Conservation (phyloP, 768 basidiomycete genomes). For the Lentinus tigrinus region DNA sequence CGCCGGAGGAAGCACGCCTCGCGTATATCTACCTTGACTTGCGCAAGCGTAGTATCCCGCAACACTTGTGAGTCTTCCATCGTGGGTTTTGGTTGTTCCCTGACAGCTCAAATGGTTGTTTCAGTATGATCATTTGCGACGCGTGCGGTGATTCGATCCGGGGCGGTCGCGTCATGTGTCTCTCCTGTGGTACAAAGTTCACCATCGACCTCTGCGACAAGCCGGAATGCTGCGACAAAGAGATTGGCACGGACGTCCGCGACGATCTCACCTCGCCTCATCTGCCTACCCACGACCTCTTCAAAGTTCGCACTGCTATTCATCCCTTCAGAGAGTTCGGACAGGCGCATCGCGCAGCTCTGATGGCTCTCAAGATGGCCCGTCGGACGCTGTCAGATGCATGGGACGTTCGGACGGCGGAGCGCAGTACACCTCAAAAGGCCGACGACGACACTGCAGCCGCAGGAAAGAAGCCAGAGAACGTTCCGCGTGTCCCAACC, state of each 20-base stretch:
- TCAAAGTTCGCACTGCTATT: background rate
- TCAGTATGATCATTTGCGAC: too few relatives aligned
- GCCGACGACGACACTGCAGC: too few relatives aligned
- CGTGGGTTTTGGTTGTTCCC: too few relatives aligned
- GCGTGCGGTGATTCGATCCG: too few relatives aligned
- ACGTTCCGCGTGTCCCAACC: background rate
- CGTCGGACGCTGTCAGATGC: too few relatives aligned
- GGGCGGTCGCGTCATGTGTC: background rate
- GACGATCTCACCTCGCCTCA: background rate
- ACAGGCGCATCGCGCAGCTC: background rate
- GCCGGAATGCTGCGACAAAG: background rate
- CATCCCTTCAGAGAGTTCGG: background rate
- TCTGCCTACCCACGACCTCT: background rate
- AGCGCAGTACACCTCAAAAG: too few relatives aligned
- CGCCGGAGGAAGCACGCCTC: background rate
- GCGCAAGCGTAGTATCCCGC: background rate
- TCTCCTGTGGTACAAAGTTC: background rate
- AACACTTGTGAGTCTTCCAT: background rate
- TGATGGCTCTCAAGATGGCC: background rate
- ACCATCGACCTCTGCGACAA: background rate
- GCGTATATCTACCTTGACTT: background rate
- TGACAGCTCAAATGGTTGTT: too few relatives aligned
- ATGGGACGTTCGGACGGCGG: background rate
- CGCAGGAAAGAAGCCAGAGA: background rate
- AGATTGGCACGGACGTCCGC: background rate